Conservation (phyloP, 768 basidiomycete genomes). For the Harrya chromipes region DNA sequence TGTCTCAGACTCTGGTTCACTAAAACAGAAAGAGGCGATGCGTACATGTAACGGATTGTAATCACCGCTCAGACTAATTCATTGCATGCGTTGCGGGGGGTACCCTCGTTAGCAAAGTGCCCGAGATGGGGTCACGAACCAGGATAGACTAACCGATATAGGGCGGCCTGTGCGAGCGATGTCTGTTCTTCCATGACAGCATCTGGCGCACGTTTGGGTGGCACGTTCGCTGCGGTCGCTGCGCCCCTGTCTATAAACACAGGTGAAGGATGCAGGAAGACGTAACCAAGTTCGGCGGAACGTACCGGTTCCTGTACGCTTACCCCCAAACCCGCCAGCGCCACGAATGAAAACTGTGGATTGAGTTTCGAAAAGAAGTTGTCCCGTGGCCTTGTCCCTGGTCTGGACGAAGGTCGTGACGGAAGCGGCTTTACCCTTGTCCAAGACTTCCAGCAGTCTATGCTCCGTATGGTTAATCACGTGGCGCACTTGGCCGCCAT, state of each 20-base stretch:
- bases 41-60: slow-evolving; percentile 85
- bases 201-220: slow-evolving; percentile 84
- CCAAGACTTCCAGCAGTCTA: slow-evolving; percentile 75
- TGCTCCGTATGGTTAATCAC: background rate
- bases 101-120: slow-evolving; percentile 1
- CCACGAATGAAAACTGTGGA: slow-evolving; percentile 91
- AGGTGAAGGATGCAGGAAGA: background rate
- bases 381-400: slow-evolving; percentile 71
- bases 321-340: slow-evolving; percentile 94
- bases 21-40: background rate
- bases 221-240: slow-evolving; percentile 76
- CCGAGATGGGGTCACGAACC: background rate
- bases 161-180: slow-evolving; percentile 71
- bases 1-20: slow-evolving; percentile 3
- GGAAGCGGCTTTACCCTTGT: slow-evolving; percentile 93
- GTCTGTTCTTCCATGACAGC: slow-evolving; percentile 89
- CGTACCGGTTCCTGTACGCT: slow-evolving; percentile 75
- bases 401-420: slow-evolving; percentile 80
- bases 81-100: background rate
- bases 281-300: slow-evolving; percentile 6
- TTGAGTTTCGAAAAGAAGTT: slow-evolving; percentile 89
- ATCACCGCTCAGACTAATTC: slow-evolving; percentile 79
- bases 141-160: slow-evolving; percentile 70
- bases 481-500: background rate
- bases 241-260: slow-evolving; percentile 73